Base-by-base conservation (phyloP, 805 yeast genomes). In the Saccharomycopsis vini region DNA sequence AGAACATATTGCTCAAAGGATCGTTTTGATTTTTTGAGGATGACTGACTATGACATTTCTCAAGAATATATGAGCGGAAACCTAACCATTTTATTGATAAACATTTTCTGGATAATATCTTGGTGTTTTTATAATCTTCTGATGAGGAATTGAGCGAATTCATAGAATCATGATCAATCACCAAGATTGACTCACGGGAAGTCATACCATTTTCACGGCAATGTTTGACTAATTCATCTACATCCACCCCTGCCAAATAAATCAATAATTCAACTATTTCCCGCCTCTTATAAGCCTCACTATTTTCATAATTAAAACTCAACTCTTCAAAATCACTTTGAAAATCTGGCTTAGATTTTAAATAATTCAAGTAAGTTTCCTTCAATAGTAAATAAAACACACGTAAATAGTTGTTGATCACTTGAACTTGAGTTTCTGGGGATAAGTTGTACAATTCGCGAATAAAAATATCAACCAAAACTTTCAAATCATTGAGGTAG, bases 381-480 rank as follows among this genome's bases (percentile, higher is more conserved):
- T 63, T 53, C 26, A 76, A 52, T 58, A 76, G 58, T 4, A 79
- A 77, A 51, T 67, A 68, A 33, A 76, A 48, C 4, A 75, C 79
- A 43, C 77, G 61, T 37, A 76, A 54, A 52, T 72, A 76, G 16
- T 72, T 62, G 50, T 70, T 69, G 36, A 71, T 69, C 40, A 64
- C 52, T 3, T 63, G 54, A 21, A 54, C 63, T 28, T 65, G 63
- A 6, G 61, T 61, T 3, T 57, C 54, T 40, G 60, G 61, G 21
- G 75, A 72, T 37, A 73, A 53, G 50, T 75, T 67, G 51, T 67
- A 70, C 51, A 76, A 56, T 51, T 76, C 81, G 31, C 82, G 53
- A 5, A 76, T 66, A 44, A 76, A 67, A n/a, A 76, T 73, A 50
- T 76, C 82, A 29, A 74, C 68, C 45, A 76, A 62, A 12, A 76